Base-by-base conservation (phyloP, 345 rosid species). In the Orychophragmus violaceus region DNA sequence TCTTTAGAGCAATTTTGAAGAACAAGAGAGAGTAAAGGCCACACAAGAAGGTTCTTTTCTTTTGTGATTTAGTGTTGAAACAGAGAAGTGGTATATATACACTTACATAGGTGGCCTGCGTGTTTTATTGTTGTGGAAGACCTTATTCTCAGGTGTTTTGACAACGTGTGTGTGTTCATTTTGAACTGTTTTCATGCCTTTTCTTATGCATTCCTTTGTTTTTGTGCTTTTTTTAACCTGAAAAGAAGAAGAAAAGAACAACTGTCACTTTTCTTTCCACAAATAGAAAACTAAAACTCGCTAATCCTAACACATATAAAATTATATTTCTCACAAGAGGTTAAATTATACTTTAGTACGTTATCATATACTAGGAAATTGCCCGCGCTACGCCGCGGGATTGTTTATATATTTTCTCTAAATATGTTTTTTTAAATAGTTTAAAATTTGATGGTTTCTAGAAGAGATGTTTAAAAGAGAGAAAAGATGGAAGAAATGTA, bases 171-270 rank as follows among this genome's bases (percentile, higher is more conserved):
- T 54, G 39, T 62, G 23, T 57, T 12, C 50, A 62, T 37, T 72
- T 59, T 58, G 71, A 59, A 51, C 77, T 72, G 77, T 59, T 72
- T 72, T 66, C 13, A 30, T 73, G 77, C 77, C 72, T 66, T 73
- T 14, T 66, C 42, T 73, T 65, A 66, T 66, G 77, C 68, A 37
- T 12, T n/a, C 12, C 14, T 36, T 57, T 19, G 9, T 33, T 44
- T 42, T 23, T 23, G 11, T 51, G 22, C 3, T 55, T 7, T 29
- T 19, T 17, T 42, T 51, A 5, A 27, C 49, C 33, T 3, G 2
- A 46, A 45, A 68, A 45, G 12, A 10, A 18, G 1, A 3, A 3
- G 22, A 8, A 23, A 9, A 46, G 46, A 12, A 16, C n/a, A 50
- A 5, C 25, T 51, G n/a, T 48, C 18, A 48, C 30, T 59, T 48